A percentile compares a stretch with the other conserved stretches of the same genome.
phyloP scores from a whole-genome alignment of 371 early-diverging fungal species.

The Phascolomyces articulosus region DNA sequence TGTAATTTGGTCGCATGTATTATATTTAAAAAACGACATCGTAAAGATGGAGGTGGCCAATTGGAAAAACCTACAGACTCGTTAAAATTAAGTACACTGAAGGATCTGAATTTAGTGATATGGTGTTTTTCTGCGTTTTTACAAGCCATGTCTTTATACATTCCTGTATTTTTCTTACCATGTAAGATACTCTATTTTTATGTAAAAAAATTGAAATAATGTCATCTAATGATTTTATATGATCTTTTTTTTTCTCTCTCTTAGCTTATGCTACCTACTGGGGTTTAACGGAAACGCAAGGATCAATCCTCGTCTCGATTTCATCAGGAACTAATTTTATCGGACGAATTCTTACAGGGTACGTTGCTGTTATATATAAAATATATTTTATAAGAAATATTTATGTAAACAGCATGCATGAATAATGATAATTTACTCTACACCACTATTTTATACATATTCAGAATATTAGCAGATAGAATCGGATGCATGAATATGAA shows the following conservation, averaged over 20 bases:
- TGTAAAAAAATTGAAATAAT: no score
- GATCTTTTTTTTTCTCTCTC: no score
- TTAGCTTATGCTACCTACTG: conserved; percentile 17
- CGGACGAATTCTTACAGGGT: conserved; percentile 9
- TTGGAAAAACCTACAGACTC: conserved; percentile 1
- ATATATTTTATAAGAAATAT: no score
- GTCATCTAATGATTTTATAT: no score
- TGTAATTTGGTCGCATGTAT: conserved; percentile 10
- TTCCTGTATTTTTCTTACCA: conserved; percentile 12
- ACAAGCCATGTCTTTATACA: background rate
- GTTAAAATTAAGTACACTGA: conserved; percentile 4
- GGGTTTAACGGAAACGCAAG: conserved; percentile 11
- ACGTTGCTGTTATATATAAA: background rate
- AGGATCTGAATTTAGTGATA: conserved; percentile 7
- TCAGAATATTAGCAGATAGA: conserved; percentile 2
- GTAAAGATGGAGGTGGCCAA: background rate
- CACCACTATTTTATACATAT: background rate
- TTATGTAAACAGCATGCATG: no score
- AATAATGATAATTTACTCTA: no score
- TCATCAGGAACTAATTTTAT: conserved; percentile 7
- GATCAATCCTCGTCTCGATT: conserved; percentile 11
- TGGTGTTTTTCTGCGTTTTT: conserved; percentile 11
- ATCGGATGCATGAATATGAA: conserved; percentile 9
- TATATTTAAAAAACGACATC: conserved; percentile 6
- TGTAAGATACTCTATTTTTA: no score